These are phyloP conservation scores for Endoconidiophora polonica DNA, from an alignment of 2,329 filamentous ascomycete species.

Conservation along the genomic window DNA sequence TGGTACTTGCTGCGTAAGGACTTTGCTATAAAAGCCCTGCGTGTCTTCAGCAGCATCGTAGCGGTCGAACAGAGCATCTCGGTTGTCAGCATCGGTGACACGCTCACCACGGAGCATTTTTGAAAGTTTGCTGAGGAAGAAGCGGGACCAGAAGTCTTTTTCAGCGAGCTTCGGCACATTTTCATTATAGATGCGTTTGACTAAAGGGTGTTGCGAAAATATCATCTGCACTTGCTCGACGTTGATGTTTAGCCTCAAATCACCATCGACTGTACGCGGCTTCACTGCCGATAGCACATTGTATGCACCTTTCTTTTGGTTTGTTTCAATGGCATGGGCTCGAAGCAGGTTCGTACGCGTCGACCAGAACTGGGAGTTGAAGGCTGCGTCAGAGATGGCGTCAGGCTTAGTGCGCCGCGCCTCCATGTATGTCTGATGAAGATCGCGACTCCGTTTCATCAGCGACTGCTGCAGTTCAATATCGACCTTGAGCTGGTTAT, in stretches of 20 bases:
- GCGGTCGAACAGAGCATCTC: conserved; percentile 67
- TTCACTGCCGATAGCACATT: conserved; percentile 88
- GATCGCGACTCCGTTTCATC: conserved; percentile 57
- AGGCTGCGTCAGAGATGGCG: conserved; percentile 61
- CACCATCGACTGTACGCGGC: conserved; percentile 56
- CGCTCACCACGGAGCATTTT: conserved; percentile 87
- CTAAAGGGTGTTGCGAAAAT: conserved; percentile 79
- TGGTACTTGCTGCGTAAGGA: conserved; percentile 52
- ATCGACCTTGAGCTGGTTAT: conserved; percentile 59
- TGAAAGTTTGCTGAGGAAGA: conserved; percentile 79
- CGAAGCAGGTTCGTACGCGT: conserved; percentile 71
- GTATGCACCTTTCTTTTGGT: conserved; percentile 76
- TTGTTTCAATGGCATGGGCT: conserved; percentile 75
- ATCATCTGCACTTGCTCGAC: conserved; percentile 88
- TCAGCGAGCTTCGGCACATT: conserved; percentile 71
- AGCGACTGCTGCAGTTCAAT: conserved; percentile 75
- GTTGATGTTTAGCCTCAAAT: conserved; percentile 66
- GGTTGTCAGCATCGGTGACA: conserved; percentile 57
- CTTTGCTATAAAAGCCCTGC: conserved; percentile 32
- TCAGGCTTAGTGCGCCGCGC: conserved; percentile 70
- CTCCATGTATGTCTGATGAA: conserved; percentile 78
- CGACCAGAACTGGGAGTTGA: conserved; percentile 90
- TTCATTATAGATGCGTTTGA: conserved; percentile 83
- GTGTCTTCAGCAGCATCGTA: conserved; percentile 63
- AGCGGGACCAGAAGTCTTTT: conserved; percentile 77